phyloP scores from a whole-genome alignment of 31 red algal genomes.

The Pterothamnion heteromorphum region DNA sequence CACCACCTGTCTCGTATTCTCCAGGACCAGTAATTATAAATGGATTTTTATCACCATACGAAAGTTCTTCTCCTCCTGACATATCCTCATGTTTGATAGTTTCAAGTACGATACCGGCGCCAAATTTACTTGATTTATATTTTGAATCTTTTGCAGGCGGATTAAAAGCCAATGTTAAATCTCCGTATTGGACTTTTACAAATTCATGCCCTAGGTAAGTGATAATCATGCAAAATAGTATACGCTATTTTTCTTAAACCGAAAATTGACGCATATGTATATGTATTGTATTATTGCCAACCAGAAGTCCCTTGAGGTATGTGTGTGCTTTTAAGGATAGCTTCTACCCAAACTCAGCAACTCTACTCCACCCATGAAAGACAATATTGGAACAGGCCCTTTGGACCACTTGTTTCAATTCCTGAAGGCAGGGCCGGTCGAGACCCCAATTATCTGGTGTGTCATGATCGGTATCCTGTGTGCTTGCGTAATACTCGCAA shows the following conservation, averaged over 20 bases:
- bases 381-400: background rate
- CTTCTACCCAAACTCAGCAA: background rate
- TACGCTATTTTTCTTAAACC: background rate
- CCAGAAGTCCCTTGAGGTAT: background rate
- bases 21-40: background rate
- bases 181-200: background rate
- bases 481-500: no score
- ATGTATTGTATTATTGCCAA: background rate
- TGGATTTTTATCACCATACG: background rate
- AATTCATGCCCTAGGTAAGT: background rate
- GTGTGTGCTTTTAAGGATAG: background rate
- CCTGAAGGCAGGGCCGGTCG: no score
- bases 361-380: background rate
- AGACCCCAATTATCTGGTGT: no score
- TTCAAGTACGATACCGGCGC: background rate
- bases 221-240: background rate
- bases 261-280: background rate
- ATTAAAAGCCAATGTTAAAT: background rate
- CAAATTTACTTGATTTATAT: background rate
- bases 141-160: background rate
- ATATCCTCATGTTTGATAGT: background rate
- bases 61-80: background rate
- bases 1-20: background rate
- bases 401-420: no score
- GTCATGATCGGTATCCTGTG: no score